phyloP scores from a whole-genome alignment of 805 yeast species.

The Lipomyces yamadae region DNA sequence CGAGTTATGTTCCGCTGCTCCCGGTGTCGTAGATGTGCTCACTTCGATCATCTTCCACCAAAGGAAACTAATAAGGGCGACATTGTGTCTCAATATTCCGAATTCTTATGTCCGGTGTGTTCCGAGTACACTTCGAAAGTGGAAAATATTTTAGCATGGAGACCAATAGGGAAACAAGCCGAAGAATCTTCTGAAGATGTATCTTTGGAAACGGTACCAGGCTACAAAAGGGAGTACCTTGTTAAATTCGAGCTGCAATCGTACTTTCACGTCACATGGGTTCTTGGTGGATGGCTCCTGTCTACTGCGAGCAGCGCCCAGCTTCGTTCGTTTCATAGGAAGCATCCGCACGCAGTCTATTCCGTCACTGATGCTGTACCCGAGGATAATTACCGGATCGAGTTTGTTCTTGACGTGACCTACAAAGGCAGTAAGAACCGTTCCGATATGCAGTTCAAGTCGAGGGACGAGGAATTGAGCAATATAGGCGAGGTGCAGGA shows the following conservation, averaged over 20 bases:
- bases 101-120: conserved; percentile 25
- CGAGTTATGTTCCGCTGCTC: conserved; percentile 31
- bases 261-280: conserved; percentile 28
- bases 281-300: conserved; percentile 33
- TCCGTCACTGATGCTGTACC: conserved; percentile 12
- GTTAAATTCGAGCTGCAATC: conserved; percentile 31
- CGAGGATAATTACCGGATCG: conserved; percentile 22
- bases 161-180: conserved; percentile 9
- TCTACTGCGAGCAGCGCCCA: not conserved
- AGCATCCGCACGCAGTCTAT: conserved; percentile 12
- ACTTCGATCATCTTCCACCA: conserved; percentile 17
- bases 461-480: conserved; percentile 19
- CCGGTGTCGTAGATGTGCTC: conserved; percentile 23
- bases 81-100: not conserved
- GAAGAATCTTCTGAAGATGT: not conserved
- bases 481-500: conserved; percentile 16
- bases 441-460: conserved; percentile 16
- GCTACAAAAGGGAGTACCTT: conserved; percentile 28
- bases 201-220: conserved; percentile 11
- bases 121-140: conserved; percentile 11
- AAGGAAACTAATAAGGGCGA: conserved; percentile 6
- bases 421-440: conserved; percentile 13
- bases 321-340: conserved; percentile 23
- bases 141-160: conserved; percentile 29
- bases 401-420: conserved; percentile 22